Conservation (phyloP, 1,139 yeast species). For the Yamadazyma blattariae region DNA sequence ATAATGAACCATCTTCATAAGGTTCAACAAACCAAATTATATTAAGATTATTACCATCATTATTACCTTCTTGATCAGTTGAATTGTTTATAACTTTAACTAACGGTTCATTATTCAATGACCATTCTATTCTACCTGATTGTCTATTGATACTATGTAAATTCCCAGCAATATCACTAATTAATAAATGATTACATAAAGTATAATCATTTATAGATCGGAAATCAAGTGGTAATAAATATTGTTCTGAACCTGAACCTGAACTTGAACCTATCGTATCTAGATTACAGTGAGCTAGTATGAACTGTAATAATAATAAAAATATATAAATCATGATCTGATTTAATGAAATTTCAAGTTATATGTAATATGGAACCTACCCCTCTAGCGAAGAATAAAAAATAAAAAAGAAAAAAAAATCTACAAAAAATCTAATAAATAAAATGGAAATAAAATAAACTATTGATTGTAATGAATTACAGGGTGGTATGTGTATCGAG, state of each 20-base stretch:
- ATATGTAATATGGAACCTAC: too few relatives aligned
- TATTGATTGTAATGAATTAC: too few relatives aligned
- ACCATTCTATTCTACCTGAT: slow-evolving; percentile 79
- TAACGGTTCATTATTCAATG: slow-evolving; percentile 54
- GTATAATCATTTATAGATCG: slow-evolving; percentile 52
- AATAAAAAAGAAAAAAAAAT: too few relatives aligned
- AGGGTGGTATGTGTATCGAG: too few relatives aligned
- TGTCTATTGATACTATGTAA: slow-evolving; percentile 77
- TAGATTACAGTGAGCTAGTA: neutral
- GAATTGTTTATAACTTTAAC: slow-evolving; percentile 40
- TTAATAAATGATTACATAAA: slow-evolving; percentile 59
- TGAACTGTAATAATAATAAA: neutral
- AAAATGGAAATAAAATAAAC: too few relatives aligned
- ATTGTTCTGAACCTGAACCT: neutral
- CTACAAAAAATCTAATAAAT: too few relatives aligned
- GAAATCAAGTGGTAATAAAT: slow-evolving; percentile 30
- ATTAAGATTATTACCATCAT: slow-evolving; percentile 21
- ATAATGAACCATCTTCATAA: slow-evolving; percentile 79
- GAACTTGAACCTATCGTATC: too few relatives aligned
- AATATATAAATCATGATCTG: neutral
- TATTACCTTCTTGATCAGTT: neutral
- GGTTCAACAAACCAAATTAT: slow-evolving; percentile 88
- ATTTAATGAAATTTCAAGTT: too few relatives aligned
- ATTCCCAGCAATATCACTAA: slow-evolving; percentile 87
- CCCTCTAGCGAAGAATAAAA: too few relatives aligned